Percentiles rank a stretch among this genome's conserved stretches.
Evolutionary conservation across 331 rosid species (phyloP).

Genomic region (Stylosanthes scabra): DNA sequence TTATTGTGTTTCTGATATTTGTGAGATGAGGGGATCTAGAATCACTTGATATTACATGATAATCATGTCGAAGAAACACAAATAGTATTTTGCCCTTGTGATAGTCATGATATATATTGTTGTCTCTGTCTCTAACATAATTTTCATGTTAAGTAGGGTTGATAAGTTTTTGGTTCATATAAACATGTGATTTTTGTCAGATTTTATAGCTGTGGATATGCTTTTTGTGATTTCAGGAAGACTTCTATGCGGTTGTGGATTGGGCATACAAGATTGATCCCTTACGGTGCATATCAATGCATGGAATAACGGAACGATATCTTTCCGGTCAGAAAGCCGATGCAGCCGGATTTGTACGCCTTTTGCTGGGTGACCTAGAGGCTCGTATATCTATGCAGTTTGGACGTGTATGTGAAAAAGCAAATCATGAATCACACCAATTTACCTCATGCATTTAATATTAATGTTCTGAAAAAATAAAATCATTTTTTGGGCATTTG

Average conservation of each 20-base stretch:
- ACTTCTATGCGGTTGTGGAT: slow-evolving; percentile 95
- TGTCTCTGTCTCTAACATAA: slow-evolving; percentile 13
- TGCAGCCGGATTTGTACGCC: slow-evolving; percentile 99
- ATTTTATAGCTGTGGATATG: slow-evolving; percentile 24
- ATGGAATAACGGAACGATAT: slow-evolving; percentile 97
- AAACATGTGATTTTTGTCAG: background rate
- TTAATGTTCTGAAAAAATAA: slow-evolving; percentile 30
- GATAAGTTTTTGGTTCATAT: too few species aligned
- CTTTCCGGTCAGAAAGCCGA: slow-evolving; percentile 99
- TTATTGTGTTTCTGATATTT: slow-evolving; percentile 39
- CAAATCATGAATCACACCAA: slow-evolving; percentile 18
- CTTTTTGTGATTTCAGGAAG: slow-evolving; percentile 75
- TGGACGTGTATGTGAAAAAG: slow-evolving; percentile 73
- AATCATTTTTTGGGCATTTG: slow-evolving; percentile 17
- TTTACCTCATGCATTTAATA: slow-evolving; percentile 33
- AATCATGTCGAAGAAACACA: slow-evolving; percentile 3
- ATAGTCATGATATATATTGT: slow-evolving; percentile 9
- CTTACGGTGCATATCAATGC: slow-evolving; percentile 98
- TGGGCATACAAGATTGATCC: slow-evolving; percentile 99
- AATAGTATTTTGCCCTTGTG: background rate
- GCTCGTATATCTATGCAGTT: slow-evolving; percentile 89
- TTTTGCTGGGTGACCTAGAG: slow-evolving; percentile 93
- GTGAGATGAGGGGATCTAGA: slow-evolving; percentile 31
- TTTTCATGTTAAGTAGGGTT: background rate
- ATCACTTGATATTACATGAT: slow-evolving; percentile 18